Conservation (phyloP, 2,329 filamentous ascomycete species). For the Ilyonectria sp. region DNA sequence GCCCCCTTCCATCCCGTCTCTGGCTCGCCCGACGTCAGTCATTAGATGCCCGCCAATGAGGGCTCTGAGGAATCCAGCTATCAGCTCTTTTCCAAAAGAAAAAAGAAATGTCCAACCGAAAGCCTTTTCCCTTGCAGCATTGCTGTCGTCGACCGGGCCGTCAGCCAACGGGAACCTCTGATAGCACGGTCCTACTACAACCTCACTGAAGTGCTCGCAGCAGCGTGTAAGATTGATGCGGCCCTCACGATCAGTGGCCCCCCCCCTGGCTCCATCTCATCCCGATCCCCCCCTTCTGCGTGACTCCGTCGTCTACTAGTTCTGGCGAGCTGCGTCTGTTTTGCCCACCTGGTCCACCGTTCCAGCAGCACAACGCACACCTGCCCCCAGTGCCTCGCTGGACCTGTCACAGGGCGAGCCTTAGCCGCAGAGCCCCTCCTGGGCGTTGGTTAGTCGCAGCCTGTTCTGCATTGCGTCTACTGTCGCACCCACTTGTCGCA, state of each 20-base stretch:
- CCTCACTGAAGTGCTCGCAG: not conserved
- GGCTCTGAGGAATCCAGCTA: not conserved
- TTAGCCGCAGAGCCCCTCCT: slow-evolving; percentile 44
- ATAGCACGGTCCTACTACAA: not conserved
- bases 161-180: not conserved
- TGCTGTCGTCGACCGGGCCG: not conserved
- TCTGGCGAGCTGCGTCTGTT: slow-evolving; percentile 16
- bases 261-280: not conserved
- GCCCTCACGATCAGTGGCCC: not conserved
- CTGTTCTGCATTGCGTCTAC: slow-evolving; percentile 4
- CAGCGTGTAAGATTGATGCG: slow-evolving; percentile 1
- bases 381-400: slow-evolving; percentile 17
- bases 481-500: slow-evolving; percentile 1
- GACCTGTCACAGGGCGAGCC: slow-evolving; percentile 41
- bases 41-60: slow-evolving; percentile 1
- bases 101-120: not conserved
- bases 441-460: slow-evolving; percentile 3
- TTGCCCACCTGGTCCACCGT: slow-evolving; percentile 39
- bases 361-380: slow-evolving; percentile 30
- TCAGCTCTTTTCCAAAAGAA: not conserved
- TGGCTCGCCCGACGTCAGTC: not conserved
- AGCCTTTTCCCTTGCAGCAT: not conserved
- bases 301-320: not conserved
- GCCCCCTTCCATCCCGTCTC: not conserved
- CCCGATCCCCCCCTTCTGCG: not conserved